Percentiles rank a stretch among this genome's conserved stretches.
phyloP scores from a whole-genome alignment of 2,329 filamentous ascomycete species.

The Ceratocystis cubensis region DNA sequence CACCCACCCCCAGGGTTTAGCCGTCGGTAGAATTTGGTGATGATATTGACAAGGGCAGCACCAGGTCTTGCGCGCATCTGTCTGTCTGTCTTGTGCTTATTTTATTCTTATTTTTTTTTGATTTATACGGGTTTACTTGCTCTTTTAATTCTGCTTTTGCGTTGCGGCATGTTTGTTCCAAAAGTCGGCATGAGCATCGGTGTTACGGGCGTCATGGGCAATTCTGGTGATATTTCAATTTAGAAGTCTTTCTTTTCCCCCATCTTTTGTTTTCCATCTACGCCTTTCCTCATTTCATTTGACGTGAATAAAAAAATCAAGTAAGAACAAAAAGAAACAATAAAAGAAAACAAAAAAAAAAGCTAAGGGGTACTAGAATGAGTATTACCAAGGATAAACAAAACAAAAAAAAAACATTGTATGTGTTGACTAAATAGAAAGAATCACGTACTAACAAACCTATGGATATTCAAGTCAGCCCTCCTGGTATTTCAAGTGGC shows the following conservation, averaged over 20 bases:
- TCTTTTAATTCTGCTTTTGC: not conserved
- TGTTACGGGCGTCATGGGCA: constrained; percentile 10
- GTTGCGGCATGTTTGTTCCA: not conserved
- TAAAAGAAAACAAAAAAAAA: not conserved
- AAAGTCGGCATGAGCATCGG: constrained; percentile 8
- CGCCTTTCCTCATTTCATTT: not conserved
- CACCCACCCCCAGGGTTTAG: constrained; percentile 23
- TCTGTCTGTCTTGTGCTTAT: too few relatives aligned
- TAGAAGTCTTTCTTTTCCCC: not conserved
- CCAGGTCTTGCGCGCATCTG: too few relatives aligned
- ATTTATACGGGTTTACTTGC: not conserved
- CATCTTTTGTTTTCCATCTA: not conserved
- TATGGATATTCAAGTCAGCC: not conserved
- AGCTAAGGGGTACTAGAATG: not conserved
- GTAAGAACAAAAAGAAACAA: not conserved
- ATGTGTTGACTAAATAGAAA: not conserved
- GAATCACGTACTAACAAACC: constrained; percentile 11
- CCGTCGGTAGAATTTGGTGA: constrained; percentile 25
- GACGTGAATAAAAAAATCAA: not conserved
- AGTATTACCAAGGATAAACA: not conserved
- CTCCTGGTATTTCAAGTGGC: too few relatives aligned
- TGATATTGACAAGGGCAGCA: not conserved
- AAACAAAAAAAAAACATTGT: not conserved
- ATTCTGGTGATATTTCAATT: not conserved
- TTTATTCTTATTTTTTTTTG: not conserved